Conservation (phyloP, 2,329 filamentous ascomycete genomes). For the Venturia effusa region DNA sequence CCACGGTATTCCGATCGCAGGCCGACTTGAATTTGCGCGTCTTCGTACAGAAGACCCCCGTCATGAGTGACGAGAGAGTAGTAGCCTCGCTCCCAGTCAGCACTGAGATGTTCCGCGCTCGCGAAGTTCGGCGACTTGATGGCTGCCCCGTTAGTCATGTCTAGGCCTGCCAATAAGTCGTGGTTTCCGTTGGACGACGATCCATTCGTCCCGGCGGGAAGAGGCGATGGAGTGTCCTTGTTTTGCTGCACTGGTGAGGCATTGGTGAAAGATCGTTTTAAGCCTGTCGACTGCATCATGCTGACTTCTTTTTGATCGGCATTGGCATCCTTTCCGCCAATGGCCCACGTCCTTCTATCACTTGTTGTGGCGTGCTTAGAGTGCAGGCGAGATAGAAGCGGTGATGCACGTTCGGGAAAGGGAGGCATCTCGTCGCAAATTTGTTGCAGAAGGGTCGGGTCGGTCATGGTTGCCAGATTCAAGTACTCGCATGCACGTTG, state of each 20-base stretch:
- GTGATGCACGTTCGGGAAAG: constrained; percentile 89
- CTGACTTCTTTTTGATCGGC: constrained; percentile 67
- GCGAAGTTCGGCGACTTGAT: constrained; percentile 70
- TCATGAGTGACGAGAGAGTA: constrained; percentile 67
- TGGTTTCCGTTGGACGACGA: constrained; percentile 40
- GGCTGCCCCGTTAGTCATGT: constrained; percentile 50
- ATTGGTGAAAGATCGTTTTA: constrained; percentile 75
- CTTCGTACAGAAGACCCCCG: constrained; percentile 89
- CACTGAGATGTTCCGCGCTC: constrained; percentile 82
- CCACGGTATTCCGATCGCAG: constrained; percentile 87
- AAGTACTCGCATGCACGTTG: constrained; percentile 95
- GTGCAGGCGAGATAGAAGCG: constrained; percentile 80
- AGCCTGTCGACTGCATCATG: constrained; percentile 67
- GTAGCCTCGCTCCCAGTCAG: constrained; percentile 88
- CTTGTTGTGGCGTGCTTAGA: constrained; percentile 89
- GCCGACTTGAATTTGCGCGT: constrained; percentile 86
- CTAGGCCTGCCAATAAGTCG: constrained; percentile 73
- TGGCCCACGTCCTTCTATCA: constrained; percentile 93
- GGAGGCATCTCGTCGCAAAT: constrained; percentile 98
- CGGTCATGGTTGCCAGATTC: constrained; percentile 70
- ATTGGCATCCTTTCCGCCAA: constrained; percentile 94
- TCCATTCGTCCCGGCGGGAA: constrained; percentile 29
- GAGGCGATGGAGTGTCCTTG: constrained; percentile 34
- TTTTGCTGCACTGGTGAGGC: constrained; percentile 17
- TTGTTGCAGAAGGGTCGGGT: constrained; percentile 83